Evolutionary conservation across 78 protist genomes (phyloP), one percentile per base, ranked within the genome.

Genomic region (Guillardia theta): DNA sequence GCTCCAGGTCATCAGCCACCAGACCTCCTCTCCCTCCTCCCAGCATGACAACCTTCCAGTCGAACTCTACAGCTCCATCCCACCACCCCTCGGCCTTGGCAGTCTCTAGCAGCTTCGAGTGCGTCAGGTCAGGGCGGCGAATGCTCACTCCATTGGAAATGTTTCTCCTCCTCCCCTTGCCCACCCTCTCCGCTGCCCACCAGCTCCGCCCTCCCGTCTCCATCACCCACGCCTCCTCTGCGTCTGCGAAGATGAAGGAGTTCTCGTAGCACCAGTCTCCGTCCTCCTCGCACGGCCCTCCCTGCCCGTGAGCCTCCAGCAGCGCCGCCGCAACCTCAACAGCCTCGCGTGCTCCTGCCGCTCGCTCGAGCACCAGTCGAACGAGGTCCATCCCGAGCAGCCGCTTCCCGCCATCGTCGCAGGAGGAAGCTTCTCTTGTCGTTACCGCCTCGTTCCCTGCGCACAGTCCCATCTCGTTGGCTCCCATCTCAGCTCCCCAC

Each of bases 401-500:
- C 2, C 90, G 90, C 90, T 78, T 18, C 45, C 39, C 90, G 10
- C 90, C 90, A 43, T 43, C 90, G 33, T 78, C 90, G 44, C 90
- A 78, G 30, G 87, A 70, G 39, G 43, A 46, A 12, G 83, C 83
- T 21, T 15, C 50, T 18, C 45, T 45, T 0, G 48, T 21, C 37
- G 39, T 8, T n/a, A 78, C 90, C 24, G 90, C 90, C 48, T 78
- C 90, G 9, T 78, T 78, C 15, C 90, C 90, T 8, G 90, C 90
- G 33, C 90, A 78, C 37, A 78, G 44, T 22, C 83, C 83, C 30
- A 10, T 12, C 90, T 78, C 90, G 8, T 78, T 78, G 8, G 90
- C 45, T 2, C 90, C 90, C 90, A 78, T 78, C 33, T 78, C 90
- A 0, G 90, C 90, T 0, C 90, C 90, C 90, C 90, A 78, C 1